These are phyloP conservation scores for Psilocybe cyanescens DNA, from an alignment of 768 basidiomycete genomes.

Conservation along the genomic window DNA sequence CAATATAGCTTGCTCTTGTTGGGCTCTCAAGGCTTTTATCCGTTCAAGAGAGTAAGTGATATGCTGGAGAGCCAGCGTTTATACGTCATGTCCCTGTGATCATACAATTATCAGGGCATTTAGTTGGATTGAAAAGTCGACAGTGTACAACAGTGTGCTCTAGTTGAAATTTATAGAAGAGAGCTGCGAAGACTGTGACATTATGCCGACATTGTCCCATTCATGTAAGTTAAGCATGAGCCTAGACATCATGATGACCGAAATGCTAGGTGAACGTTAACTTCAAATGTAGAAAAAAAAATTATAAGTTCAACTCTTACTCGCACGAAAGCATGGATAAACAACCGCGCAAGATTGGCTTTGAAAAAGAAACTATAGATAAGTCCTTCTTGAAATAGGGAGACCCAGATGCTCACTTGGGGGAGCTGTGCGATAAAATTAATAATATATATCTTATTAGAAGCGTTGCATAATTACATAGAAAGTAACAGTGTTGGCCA, in stretches of 20 bases:
- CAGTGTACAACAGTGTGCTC: no score
- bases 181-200: background rate
- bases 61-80: no score
- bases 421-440: background rate
- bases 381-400: background rate
- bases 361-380: background rate
- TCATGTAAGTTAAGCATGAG: slow-evolving; percentile 3
- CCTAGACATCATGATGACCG: slow-evolving; percentile 1
- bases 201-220: background rate
- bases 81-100: no score
- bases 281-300: no score
- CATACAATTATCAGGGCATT: no score
- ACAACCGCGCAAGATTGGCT: slow-evolving; percentile 1
- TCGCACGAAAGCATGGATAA: background rate
- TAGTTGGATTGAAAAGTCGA: no score
- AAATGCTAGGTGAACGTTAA: background rate
- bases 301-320: background rate
- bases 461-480: background rate
- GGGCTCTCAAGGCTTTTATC: no score
- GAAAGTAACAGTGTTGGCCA: slow-evolving; percentile 1
- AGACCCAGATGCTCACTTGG: background rate
- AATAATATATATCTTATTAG: background rate
- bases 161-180: background rate
- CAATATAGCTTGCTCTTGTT: no score
- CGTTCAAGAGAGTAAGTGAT: no score